A percentile compares a stretch with the other conserved stretches of the same genome.
phyloP scores from a whole-genome alignment of 2,329 filamentous ascomycete species.

The Venturia asperata region DNA sequence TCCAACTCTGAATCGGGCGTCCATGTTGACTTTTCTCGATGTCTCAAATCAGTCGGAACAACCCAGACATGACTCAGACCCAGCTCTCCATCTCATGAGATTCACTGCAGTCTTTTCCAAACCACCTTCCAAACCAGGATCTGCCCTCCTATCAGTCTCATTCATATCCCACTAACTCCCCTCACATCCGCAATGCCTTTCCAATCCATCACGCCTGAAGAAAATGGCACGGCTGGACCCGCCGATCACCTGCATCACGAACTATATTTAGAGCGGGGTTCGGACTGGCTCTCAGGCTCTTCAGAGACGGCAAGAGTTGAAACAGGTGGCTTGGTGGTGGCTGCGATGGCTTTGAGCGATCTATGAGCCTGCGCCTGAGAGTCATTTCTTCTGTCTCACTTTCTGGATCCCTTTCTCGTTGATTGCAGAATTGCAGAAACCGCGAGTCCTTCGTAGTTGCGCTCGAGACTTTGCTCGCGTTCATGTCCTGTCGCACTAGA shows the following conservation, averaged over 20 bases:
- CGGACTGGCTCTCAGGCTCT: neutral
- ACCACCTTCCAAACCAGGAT: too few relatives aligned
- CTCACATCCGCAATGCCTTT: neutral
- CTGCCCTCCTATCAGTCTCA: neutral
- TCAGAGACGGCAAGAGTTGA: constrained; percentile 1
- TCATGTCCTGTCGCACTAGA: neutral
- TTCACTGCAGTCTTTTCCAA: too few relatives aligned
- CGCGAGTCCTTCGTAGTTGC: too few relatives aligned
- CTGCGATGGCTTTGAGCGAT: neutral
- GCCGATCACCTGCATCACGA: neutral
- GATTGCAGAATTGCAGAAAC: too few relatives aligned
- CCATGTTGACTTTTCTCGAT: too few relatives aligned
- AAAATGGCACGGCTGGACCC: neutral
- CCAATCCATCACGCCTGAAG: neutral
- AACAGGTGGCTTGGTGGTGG: constrained; percentile 2
- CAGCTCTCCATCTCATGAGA: too few relatives aligned
- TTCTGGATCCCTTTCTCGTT: neutral
- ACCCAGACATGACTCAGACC: too few relatives aligned
- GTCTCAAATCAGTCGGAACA: too few relatives aligned
- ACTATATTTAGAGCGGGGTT: neutral
- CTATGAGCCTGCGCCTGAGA: too few relatives aligned
- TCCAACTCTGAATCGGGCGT: too few relatives aligned
- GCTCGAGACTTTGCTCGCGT: neutral
- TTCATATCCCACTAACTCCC: neutral
- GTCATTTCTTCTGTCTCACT: neutral